phyloP scores from a whole-genome alignment of 306 rosid species.

The Dalbergia oliveri region DNA sequence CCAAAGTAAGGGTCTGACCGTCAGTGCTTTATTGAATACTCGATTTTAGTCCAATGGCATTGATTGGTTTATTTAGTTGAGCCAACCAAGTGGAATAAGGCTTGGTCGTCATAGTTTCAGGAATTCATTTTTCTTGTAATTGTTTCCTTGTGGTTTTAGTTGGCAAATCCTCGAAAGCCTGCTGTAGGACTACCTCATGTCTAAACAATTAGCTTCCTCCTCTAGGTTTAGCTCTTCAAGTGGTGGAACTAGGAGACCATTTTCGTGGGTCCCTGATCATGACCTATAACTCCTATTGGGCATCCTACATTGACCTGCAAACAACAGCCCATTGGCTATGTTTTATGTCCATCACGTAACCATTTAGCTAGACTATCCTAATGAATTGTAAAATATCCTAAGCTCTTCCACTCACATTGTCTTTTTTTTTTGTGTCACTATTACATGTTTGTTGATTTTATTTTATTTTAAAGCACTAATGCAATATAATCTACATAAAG shows the following conservation, averaged over 20 bases:
- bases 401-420: too few relatives aligned
- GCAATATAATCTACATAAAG: too few relatives aligned
- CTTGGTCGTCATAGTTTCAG: conserved; percentile 32
- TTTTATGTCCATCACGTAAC: too few relatives aligned
- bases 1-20: background rate
- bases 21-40: conserved; percentile 15
- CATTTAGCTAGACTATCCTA: too few relatives aligned
- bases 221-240: conserved; percentile 78
- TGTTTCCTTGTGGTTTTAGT: conserved; percentile 63
- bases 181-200: conserved; percentile 63
- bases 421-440: too few relatives aligned
- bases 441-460: too few relatives aligned
- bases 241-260: conserved; percentile 78
- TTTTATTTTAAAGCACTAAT: too few relatives aligned
- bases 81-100: conserved; percentile 1
- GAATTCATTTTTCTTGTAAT: conserved; percentile 39
- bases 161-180: conserved; percentile 82
- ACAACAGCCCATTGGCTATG: too few relatives aligned
- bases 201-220: conserved; percentile 75
- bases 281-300: conserved; percentile 88
- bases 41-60: conserved; percentile 14
- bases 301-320: conserved; percentile 64
- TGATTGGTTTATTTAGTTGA: conserved; percentile 17
- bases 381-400: too few relatives aligned
- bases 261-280: conserved; percentile 91